Conservation (phyloP, 257 asterid genomes). For the Solanum lignicaule region DNA sequence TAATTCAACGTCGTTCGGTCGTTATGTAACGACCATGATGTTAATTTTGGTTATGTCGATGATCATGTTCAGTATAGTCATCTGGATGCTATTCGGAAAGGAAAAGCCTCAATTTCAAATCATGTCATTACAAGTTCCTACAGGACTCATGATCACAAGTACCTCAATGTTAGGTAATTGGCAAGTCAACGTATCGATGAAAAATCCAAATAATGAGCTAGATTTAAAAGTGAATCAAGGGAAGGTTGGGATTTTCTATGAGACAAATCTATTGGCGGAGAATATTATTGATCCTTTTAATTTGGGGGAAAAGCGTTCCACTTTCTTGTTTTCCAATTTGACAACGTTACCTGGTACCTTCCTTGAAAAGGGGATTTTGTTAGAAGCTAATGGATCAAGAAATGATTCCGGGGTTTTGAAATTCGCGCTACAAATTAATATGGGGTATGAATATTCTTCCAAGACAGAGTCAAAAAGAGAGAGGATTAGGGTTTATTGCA, state of each 20-base stretch:
- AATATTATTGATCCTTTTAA: not conserved
- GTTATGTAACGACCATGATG: not conserved
- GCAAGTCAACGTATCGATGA: not conserved
- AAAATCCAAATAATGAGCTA: not conserved
- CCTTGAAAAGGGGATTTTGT: not conserved
- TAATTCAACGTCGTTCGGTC: not conserved
- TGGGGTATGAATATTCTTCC: not conserved
- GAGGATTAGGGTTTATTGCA: not conserved
- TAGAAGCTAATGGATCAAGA: not conserved
- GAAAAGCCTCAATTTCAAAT: not conserved
- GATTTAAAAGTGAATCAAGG: not conserved
- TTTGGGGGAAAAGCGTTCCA: not conserved
- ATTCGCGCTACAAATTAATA: not conserved
- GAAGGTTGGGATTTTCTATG: not conserved
- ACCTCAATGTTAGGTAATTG: not conserved
- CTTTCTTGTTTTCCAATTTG: not conserved
- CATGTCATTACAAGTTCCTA: not conserved
- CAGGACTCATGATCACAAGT: not conserved
- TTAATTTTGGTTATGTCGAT: not conserved
- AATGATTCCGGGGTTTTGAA: not conserved
- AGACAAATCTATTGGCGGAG: not conserved
- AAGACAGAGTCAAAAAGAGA: not conserved
- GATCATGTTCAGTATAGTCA: not conserved
- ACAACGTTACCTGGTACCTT: not conserved
- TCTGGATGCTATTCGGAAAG: not conserved